Evolutionary conservation across 345 rosid species (phyloP).

Genomic region (Syzygium oleosum): DNA sequence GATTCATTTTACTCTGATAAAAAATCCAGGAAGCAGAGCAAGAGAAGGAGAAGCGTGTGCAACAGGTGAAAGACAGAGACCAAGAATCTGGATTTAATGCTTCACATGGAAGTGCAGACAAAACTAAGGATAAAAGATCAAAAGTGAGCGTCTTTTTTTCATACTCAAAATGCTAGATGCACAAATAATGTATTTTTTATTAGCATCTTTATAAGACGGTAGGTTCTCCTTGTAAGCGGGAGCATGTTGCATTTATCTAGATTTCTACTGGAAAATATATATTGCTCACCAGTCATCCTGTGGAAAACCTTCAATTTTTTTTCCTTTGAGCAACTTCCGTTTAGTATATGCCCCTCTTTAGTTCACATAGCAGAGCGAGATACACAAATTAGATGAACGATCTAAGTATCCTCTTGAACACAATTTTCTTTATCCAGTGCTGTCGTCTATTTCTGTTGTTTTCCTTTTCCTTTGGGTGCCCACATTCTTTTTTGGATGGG

Average conservation of each 20-base stretch:
- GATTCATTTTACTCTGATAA: slow-evolving; percentile 9
- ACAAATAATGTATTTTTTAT: neutral
- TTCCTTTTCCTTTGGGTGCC: neutral
- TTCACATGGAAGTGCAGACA: slow-evolving; percentile 17
- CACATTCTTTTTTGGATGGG: neutral
- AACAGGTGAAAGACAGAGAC: slow-evolving; percentile 16
- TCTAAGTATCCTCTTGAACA: neutral
- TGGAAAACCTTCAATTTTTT: neutral
- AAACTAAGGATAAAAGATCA: slow-evolving; percentile 12
- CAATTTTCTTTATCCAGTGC: neutral
- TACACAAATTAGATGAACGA: neutral
- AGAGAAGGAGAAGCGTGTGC: slow-evolving; percentile 38
- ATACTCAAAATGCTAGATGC: neutral
- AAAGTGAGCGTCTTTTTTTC: slow-evolving; percentile 26
- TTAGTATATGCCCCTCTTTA: neutral
- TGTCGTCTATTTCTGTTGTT: neutral
- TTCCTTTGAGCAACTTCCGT: neutral
- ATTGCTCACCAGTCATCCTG: neutral
- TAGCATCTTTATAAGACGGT: neutral
- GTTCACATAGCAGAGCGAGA: neutral
- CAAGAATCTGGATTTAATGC: slow-evolving; percentile 6
- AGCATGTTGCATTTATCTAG: neutral
- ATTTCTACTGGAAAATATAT: neutral
- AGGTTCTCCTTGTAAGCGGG: neutral
- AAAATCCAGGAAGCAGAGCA: slow-evolving; percentile 57